Conservation (phyloP, 768 basidiomycete genomes). For the Mycena crocata region DNA sequence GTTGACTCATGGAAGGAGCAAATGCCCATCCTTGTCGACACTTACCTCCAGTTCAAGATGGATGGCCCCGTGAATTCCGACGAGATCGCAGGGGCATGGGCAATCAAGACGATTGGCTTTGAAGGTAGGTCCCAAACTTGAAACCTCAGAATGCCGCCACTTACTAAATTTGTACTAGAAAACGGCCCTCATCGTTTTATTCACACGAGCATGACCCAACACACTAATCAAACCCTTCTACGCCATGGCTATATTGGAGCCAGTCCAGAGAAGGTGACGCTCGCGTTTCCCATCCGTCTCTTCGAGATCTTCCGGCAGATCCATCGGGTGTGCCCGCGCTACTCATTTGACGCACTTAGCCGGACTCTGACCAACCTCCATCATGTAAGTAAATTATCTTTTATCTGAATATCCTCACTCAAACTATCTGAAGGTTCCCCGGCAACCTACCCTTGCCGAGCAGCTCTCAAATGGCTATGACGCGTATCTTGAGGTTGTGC, state of each 20-base stretch:
- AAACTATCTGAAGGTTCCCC: background rate
- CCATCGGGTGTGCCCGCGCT: conserved; percentile 37
- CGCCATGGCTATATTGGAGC: conserved; percentile 38
- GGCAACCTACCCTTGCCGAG: background rate
- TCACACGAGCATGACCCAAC: background rate
- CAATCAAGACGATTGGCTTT: background rate
- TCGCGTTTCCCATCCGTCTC: conserved; percentile 32
- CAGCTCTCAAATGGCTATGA: conserved; percentile 7
- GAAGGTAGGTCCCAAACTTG: conserved; percentile 13
- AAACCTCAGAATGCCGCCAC: too few relatives aligned
- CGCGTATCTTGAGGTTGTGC: conserved; percentile 11
- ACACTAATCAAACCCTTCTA: conserved; percentile 33
- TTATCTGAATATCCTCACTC: too few relatives aligned
- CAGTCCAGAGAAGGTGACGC: conserved; percentile 27
- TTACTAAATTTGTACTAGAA: background rate
- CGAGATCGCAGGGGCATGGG: background rate
- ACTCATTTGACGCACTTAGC: conserved; percentile 36
- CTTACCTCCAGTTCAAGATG: conserved; percentile 2
- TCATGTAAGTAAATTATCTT: too few relatives aligned
- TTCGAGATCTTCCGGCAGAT: conserved; percentile 40
- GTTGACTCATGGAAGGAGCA: conserved; percentile 11
- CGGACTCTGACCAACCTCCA: conserved; percentile 35
- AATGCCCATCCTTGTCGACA: conserved; percentile 2
- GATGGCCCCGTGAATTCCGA: background rate
- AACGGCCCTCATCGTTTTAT: background rate